phyloP scores from a whole-genome alignment of 441 rosid genomes.

The Caryocar brasiliense region DNA sequence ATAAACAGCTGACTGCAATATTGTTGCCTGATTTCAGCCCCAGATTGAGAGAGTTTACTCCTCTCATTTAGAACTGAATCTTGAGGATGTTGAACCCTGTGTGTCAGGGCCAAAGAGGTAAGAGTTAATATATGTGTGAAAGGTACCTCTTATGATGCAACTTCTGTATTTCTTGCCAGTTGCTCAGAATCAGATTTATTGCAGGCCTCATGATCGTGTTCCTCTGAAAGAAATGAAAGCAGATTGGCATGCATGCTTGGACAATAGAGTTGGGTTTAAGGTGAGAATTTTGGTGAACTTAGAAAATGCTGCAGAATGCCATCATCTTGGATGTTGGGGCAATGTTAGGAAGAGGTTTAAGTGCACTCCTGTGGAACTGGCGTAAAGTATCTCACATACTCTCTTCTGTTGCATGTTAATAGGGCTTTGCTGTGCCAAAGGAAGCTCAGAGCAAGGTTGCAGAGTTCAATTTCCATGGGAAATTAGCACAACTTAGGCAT shows the following conservation, averaged over 20 bases:
- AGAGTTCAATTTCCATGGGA: slow-evolving; percentile 60
- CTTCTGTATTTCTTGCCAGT: not conserved
- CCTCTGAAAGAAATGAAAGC: slow-evolving; percentile 80
- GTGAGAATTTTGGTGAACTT: slow-evolving; percentile 26
- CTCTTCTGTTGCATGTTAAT: slow-evolving; percentile 8
- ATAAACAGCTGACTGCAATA: slow-evolving; percentile 5
- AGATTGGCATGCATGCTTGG: slow-evolving; percentile 91
- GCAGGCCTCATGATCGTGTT: slow-evolving; percentile 91
- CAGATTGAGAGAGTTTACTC: slow-evolving; percentile 61
- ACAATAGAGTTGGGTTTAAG: slow-evolving; percentile 84
- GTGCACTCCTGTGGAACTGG: too few species aligned
- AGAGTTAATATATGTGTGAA: not conserved
- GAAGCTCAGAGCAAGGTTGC: slow-evolving; percentile 69
- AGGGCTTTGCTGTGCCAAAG: slow-evolving; percentile 85
- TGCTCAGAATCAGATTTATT: slow-evolving; percentile 9
- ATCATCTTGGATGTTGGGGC: not conserved
- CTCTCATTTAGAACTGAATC: slow-evolving; percentile 58
- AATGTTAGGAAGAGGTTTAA: too few species aligned
- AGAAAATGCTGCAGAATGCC: not conserved
- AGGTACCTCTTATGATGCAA: too few species aligned
- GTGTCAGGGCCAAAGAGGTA: slow-evolving; percentile 92
- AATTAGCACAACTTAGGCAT: slow-evolving; percentile 65
- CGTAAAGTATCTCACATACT: not conserved
- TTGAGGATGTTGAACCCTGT: slow-evolving; percentile 76
- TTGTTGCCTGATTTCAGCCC: slow-evolving; percentile 39